Evolutionary conservation across 2,329 filamentous ascomycete species (phyloP), one percentile per base, ranked within the genome.

Genomic region (Sclerotinia borealis): DNA sequence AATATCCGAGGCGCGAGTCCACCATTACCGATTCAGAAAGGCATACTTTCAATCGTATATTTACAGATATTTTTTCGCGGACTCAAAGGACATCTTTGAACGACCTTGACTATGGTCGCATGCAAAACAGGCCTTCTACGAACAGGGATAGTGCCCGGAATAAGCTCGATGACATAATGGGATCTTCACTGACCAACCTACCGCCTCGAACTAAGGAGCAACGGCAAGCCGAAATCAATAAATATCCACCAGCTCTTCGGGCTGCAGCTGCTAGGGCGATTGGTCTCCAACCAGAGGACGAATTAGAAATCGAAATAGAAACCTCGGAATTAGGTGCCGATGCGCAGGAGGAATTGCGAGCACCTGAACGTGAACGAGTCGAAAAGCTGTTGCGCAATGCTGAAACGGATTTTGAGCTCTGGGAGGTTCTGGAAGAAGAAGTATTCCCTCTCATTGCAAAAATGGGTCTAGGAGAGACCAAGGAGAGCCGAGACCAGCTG

Each of bases 341-440:
- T 37, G 43, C 64, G 7, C 52, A 70, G 10, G 68, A 70, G 39
- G 49, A 65, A 19, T 41, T 81, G 11, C 71, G 75, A 11, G 68
- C 76, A 41, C 68, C 71, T 8, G 85, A 88, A 71, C 78, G 80
- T 52, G 68, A 71, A 31, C 77, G 83, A 11, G 79, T 91, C 10
- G 81, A 84, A 66, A 66, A 68, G 7, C 70, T 83, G 45, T 82
- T 93, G 77, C 75, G 77, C 13, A 72, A 70, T 2, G 86, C 86
- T 22, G 68, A 77, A 64, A 84, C 84, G 0, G 90, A 93, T 68
- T 76, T 80, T 25, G 83, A 85, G 58, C 77, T 92, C 11, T 92
- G 89, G 88, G 74, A 83, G 8, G 75, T 88, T 3, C 78, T 93
- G 72, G 84, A 91, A 65, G 73, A 77, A 5, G 83, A 91, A 58